Evolutionary conservation across 129 eudicot species (phyloP).

Genomic region (Flaveria robusta): DNA sequence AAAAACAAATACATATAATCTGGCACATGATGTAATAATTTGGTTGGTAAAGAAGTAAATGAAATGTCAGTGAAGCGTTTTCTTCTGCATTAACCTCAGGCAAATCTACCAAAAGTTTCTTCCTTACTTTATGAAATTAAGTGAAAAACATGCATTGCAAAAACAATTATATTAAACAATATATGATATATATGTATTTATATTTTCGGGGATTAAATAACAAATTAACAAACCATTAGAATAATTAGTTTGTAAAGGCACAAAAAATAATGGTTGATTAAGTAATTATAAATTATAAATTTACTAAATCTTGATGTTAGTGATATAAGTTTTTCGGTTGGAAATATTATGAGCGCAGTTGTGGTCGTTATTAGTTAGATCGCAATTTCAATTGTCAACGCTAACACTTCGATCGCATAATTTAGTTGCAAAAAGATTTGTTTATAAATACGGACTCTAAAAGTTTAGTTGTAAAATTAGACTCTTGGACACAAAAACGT

Average conservation of each 20-base stretch:
- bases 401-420: too few species aligned
- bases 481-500: too few species aligned
- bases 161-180: neutral
- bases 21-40: neutral
- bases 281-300: too few species aligned
- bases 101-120: neutral
- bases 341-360: too few species aligned
- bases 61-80: neutral
- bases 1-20: neutral
- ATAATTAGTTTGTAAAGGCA: neutral
- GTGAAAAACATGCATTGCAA: neutral
- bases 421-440: too few species aligned
- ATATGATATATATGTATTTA: neutral
- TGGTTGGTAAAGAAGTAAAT: constrained; percentile 4
- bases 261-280: too few species aligned
- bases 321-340: too few species aligned
- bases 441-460: too few species aligned
- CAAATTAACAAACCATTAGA: neutral
- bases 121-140: neutral
- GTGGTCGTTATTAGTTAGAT: too few species aligned
- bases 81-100: neutral
- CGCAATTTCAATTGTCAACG: too few species aligned
- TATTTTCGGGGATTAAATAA: neutral
- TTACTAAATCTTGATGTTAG: too few species aligned
- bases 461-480: too few species aligned